Evolutionary conservation across 1,284 basidiomycete genomes (phyloP).

Genomic region (Irpex sp.): DNA sequence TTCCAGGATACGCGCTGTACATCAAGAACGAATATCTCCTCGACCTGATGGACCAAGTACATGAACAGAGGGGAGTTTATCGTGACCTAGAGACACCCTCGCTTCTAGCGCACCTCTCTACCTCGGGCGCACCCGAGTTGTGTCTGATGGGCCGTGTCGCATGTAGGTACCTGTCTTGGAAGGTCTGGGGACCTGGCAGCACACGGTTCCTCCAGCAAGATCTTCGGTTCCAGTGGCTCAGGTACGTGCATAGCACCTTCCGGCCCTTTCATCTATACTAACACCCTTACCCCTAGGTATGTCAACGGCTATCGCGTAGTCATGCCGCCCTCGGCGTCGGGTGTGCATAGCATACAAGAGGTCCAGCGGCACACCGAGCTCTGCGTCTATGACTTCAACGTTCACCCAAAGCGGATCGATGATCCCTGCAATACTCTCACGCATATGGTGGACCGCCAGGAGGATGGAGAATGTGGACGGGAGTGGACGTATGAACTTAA

Average conservation of each 20-base stretch:
- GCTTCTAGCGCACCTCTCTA: not conserved
- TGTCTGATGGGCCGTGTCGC: conserved; percentile 10
- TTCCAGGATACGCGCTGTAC: conserved; percentile 26
- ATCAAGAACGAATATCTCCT: conserved; percentile 33
- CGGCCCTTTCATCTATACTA: not conserved
- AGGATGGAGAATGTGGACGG: not conserved
- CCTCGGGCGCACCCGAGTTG: not conserved
- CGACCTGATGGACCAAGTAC: conserved; percentile 19
- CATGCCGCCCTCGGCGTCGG: conserved; percentile 16
- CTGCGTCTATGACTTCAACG: conserved; percentile 31
- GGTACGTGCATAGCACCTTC: conserved; percentile 8
- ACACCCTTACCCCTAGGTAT: conserved; percentile 27
- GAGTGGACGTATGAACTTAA: conserved; percentile 1
- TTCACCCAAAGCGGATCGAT: conserved; percentile 16
- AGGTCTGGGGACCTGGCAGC: conserved; percentile 38
- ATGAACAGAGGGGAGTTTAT: not conserved
- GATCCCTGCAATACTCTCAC: conserved; percentile 4
- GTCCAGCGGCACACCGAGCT: conserved; percentile 3
- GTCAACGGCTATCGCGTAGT: conserved; percentile 41
- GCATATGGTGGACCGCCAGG: not conserved
- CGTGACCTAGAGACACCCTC: not conserved
- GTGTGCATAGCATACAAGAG: not conserved
- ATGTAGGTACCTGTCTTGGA: conserved; percentile 27
- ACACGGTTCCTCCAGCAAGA: conserved; percentile 33
- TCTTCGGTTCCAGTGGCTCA: conserved; percentile 17